Base-by-base conservation (phyloP, 371 early-diverging fungal species). In the Mucor mucedo region DNA sequence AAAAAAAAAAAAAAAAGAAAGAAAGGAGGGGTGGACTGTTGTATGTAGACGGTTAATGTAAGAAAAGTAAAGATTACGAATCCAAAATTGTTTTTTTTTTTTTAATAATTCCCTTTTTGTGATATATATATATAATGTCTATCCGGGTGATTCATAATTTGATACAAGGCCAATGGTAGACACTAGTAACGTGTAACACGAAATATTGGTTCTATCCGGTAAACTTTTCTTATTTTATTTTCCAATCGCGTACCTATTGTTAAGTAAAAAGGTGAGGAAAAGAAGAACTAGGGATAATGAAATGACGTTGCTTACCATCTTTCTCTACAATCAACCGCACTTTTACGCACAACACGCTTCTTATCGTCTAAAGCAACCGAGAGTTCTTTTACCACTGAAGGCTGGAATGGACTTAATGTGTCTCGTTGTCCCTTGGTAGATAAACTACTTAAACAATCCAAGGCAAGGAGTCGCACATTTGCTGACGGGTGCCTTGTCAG, bases 261-360 rank as follows among this genome's bases (percentile, higher is more conserved):
- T 30, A 27, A 7, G 10, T 16, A 41, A 11, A 41, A 41, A 14
- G 8, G 10, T 16, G 16, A n/a, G 16, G 5, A 45, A 45, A 16
- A 45, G 16, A 45, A 16, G 21, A 21, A 21, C 21, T 21, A 21
- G 21, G 21, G 21, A 21, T 21, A 21, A 21, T 21, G 0, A 21
- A 21, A 21, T 21, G 21, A 21, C 21, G 21, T 21, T 21, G 21
- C 63, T 60, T 75, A 91, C 95, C 95, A 96, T 65, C 80, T 85
- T 70, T 84, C 87, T 59, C 93, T 78, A 42, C 93, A 88, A 59
- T 91, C 87, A 7, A 91, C 93, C 2, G 94, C 97, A 63, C 89
- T 88, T 55, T 80, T 83, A 50, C 97, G 75, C 11, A 96, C 96
- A 30, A 86, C 41, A 35, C 95, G 84, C 72, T 95, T 95, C n/a